These are phyloP conservation scores for Logfia minima DNA, from an alignment of 129 eudicot species.

Conservation along the genomic window DNA sequence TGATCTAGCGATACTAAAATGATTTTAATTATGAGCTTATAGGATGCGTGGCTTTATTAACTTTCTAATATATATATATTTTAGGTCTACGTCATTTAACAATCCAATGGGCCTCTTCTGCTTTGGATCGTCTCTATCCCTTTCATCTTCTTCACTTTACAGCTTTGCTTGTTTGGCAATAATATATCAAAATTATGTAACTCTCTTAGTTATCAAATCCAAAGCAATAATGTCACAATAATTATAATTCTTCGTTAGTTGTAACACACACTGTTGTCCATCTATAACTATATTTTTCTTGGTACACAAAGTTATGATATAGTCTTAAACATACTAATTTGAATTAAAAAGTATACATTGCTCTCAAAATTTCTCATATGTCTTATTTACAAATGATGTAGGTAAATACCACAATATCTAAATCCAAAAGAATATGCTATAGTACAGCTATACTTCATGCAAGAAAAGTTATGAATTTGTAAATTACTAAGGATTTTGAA, in stretches of 20 bases:
- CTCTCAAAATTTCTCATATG: not conserved
- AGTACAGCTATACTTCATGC: not conserved
- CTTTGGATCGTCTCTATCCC: conserved; percentile 12
- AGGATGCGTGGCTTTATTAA: too few relatives aligned
- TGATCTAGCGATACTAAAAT: too few relatives aligned
- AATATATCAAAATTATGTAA: not conserved
- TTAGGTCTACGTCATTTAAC: too few relatives aligned
- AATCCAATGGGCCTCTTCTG: conserved; percentile 16
- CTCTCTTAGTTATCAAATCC: too few relatives aligned
- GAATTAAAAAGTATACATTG: not conserved
- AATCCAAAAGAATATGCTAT: not conserved
- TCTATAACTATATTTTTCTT: too few relatives aligned
- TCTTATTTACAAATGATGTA: not conserved
- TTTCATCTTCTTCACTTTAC: conserved; percentile 25
- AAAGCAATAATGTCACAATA: not conserved
- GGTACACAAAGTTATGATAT: too few relatives aligned
- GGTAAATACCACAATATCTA: not conserved
- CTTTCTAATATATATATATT: too few relatives aligned
- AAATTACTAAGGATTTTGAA: not conserved
- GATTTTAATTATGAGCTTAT: too few relatives aligned
- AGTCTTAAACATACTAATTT: not conserved
- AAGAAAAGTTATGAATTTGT: not conserved
- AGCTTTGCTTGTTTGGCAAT: conserved; percentile 17
- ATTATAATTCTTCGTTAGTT: not conserved
- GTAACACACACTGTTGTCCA: too few relatives aligned